A percentile compares a stretch with the other conserved stretches of the same genome.
Conservation (phyloP, 2,329 filamentous ascomycete species). For the Remersonia thermophila region DNA sequence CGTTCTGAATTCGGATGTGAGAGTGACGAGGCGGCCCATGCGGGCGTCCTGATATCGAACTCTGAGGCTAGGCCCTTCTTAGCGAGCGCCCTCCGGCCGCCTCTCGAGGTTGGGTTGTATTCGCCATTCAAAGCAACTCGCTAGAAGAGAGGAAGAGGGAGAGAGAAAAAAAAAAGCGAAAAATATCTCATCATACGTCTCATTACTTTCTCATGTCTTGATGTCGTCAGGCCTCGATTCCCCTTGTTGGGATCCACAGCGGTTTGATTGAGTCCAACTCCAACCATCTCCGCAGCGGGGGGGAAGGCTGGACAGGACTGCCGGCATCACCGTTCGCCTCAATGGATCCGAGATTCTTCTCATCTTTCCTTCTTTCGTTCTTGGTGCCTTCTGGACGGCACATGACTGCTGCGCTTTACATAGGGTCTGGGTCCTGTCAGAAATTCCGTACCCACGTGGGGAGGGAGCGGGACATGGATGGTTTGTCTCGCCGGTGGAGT, state of each 20-base stretch:
- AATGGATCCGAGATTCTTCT: slow-evolving; percentile 1
- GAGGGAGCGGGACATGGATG: slow-evolving; percentile 2
- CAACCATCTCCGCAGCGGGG: slow-evolving; percentile 2
- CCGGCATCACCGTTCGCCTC: background rate
- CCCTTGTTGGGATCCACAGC: slow-evolving; percentile 10
- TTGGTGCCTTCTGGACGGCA: slow-evolving; percentile 1
- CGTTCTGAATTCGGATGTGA: too few relatives aligned
- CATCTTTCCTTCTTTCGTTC: background rate
- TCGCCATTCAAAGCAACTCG: too few relatives aligned
- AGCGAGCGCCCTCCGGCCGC: background rate
- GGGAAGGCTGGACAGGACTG: background rate
- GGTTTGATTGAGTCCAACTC: slow-evolving; percentile 13
- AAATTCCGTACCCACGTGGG: slow-evolving; percentile 9
- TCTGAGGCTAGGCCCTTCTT: slow-evolving; percentile 3
- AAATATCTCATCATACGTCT: slow-evolving; percentile 10
- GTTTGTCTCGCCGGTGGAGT: too few relatives aligned
- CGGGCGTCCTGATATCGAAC: too few relatives aligned
- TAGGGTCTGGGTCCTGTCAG: too few relatives aligned
- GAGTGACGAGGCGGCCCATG: too few relatives aligned
- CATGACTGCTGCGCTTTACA: too few relatives aligned
- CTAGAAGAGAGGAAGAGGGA: background rate
- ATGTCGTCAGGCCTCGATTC: slow-evolving; percentile 6
- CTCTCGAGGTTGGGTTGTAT: too few relatives aligned
- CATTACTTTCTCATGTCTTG: background rate
- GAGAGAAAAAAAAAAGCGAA: background rate